These are phyloP conservation scores for Xerocomellus amylosporus DNA, from an alignment of 768 basidiomycete species.

Conservation along the genomic window DNA sequence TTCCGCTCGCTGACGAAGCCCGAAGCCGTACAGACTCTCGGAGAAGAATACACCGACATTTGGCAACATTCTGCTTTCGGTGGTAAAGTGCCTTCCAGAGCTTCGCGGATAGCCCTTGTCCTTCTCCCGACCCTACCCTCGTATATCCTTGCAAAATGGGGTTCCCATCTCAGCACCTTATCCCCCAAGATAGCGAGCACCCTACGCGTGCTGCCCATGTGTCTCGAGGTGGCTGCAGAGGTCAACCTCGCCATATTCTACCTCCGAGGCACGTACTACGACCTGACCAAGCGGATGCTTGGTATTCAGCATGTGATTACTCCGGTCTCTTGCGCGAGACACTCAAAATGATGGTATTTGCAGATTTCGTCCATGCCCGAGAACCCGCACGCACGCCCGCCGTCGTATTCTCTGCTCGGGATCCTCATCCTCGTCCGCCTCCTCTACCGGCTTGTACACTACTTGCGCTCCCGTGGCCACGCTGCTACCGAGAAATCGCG, in stretches of 20 bases:
- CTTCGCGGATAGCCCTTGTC: slow-evolving; percentile 51
- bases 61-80: slow-evolving; percentile 62
- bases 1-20: slow-evolving; percentile 8
- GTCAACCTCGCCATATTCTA: slow-evolving; percentile 82
- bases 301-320: slow-evolving; percentile 63
- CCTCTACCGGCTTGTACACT: slow-evolving; percentile 54
- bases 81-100: slow-evolving; percentile 41
- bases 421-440: slow-evolving; percentile 66
- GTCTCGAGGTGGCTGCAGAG: slow-evolving; percentile 59
- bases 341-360: slow-evolving; percentile 6
- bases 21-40: slow-evolving; percentile 74
- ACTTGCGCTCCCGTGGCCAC: slow-evolving; percentile 37
- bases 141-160: slow-evolving; percentile 56
- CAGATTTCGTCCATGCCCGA: slow-evolving; percentile 74
- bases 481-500: slow-evolving; percentile 28
- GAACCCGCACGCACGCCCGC: slow-evolving; percentile 69
- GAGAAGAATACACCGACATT: slow-evolving; percentile 89
- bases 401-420: slow-evolving; percentile 85
- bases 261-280: slow-evolving; percentile 76
- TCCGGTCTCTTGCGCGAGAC: not conserved
- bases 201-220: slow-evolving; percentile 42
- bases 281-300: slow-evolving; percentile 61
- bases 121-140: slow-evolving; percentile 64
- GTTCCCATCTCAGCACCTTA: slow-evolving; percentile 37
- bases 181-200: slow-evolving; percentile 30